Evolutionary conservation across 108 stramenopile species (phyloP).

Genomic region (Schizochytrium sp.): DNA sequence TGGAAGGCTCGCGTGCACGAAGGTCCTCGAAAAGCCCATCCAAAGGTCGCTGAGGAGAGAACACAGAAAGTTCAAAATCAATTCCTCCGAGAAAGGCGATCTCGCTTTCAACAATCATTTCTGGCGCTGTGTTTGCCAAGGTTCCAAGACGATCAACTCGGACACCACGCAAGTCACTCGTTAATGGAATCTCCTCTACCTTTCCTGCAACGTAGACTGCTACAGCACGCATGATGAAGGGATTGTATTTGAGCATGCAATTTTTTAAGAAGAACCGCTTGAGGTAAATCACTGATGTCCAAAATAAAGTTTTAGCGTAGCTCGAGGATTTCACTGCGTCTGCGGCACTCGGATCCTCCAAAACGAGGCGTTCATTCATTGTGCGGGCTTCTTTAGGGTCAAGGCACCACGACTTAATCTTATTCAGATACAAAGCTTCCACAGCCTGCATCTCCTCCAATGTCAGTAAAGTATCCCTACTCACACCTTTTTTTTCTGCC

Average conservation of each 20-base stretch:
- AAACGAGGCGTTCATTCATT: neutral
- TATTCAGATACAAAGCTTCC: neutral
- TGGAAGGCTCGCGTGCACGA: neutral
- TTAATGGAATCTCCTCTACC: slow-evolving; percentile 47
- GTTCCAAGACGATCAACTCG: slow-evolving; percentile 5
- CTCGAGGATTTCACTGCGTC: neutral
- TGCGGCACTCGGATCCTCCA: neutral
- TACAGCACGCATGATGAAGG: neutral
- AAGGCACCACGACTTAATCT: neutral
- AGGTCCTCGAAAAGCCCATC: neutral
- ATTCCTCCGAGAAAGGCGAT: slow-evolving; percentile 46
- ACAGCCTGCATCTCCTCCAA: slow-evolving; percentile 28
- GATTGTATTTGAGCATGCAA: slow-evolving; percentile 1
- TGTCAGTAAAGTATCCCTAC: neutral
- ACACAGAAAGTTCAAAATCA: slow-evolving; percentile 13
- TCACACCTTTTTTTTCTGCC: neutral
- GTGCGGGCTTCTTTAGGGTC: neutral
- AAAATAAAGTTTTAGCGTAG: neutral
- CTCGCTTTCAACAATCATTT: slow-evolving; percentile 57
- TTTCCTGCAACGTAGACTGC: slow-evolving; percentile 55
- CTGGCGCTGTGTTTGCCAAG: slow-evolving; percentile 7
- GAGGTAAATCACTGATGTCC: neutral
- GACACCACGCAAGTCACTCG: slow-evolving; percentile 18
- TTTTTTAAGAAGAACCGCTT: slow-evolving; percentile 41
- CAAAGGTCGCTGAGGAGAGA: slow-evolving; percentile 33